phyloP scores from a whole-genome alignment of 2,329 filamentous ascomycete genomes.

The Fusarium tricinctum region DNA sequence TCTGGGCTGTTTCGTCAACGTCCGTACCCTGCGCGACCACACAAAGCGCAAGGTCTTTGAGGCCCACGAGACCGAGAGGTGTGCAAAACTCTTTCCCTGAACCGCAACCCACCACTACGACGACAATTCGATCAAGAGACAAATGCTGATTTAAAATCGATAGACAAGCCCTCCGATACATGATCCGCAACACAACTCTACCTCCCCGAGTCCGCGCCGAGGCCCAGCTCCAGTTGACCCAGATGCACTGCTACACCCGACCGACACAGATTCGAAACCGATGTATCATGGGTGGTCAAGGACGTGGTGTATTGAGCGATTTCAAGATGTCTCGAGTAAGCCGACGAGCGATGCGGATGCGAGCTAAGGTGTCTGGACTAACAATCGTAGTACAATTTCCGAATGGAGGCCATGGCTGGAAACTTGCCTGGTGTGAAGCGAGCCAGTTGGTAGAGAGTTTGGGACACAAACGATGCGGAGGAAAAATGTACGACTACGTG shows the following conservation, averaged over 20 bases:
- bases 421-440: slow-evolving; percentile 93
- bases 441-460: slow-evolving; percentile 84
- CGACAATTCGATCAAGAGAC: background rate
- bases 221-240: slow-evolving; percentile 90
- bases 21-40: slow-evolving; percentile 90
- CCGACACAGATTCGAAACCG: slow-evolving; percentile 94
- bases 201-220: slow-evolving; percentile 85
- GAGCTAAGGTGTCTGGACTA: slow-evolving; percentile 36
- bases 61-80: slow-evolving; percentile 90
- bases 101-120: background rate
- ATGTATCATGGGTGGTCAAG: slow-evolving; percentile 92
- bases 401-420: slow-evolving; percentile 87
- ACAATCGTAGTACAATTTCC: slow-evolving; percentile 85
- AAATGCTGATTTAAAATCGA: background rate
- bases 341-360: slow-evolving; percentile 38
- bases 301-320: slow-evolving; percentile 89
- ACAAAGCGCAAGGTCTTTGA: slow-evolving; percentile 96
- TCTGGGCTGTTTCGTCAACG: slow-evolving; percentile 88
- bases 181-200: slow-evolving; percentile 92
- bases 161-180: slow-evolving; percentile 93
- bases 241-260: slow-evolving; percentile 97
- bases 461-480: background rate
- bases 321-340: slow-evolving; percentile 93
- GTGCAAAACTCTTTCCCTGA: slow-evolving; percentile 49
- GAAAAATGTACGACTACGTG: slow-evolving; percentile 45